Percentiles rank a stretch among this genome's conserved stretches.
phyloP scores from a whole-genome alignment of 805 yeast species.

The Ogataea ramenticola region DNA sequence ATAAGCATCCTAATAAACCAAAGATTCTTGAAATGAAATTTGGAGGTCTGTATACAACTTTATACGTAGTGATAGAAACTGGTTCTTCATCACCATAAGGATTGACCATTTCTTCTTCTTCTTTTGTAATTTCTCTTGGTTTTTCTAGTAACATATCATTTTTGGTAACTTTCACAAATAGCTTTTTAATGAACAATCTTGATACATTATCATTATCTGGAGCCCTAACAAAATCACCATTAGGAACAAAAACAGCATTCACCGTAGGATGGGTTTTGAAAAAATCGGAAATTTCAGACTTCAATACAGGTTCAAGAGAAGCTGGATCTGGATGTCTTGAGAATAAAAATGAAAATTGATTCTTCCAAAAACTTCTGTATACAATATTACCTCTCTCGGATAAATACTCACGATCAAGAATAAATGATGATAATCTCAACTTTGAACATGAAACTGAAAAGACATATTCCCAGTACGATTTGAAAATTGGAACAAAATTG shows the following conservation, averaged over 20 bases:
- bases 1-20: conserved; percentile 34
- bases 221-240: conserved; percentile 79
- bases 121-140: conserved; percentile 26
- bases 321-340: conserved; percentile 26
- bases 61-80: conserved; percentile 36
- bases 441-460: conserved; percentile 48
- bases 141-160: conserved; percentile 56
- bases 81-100: conserved; percentile 30
- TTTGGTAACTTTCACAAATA: conserved; percentile 79
- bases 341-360: conserved; percentile 30
- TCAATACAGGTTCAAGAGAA: conserved; percentile 48
- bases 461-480: conserved; percentile 50
- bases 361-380: conserved; percentile 37
- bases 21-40: conserved; percentile 54
- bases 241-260: conserved; percentile 62
- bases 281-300: conserved; percentile 33
- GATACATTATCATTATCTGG: conserved; percentile 79
- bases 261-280: conserved; percentile 35
- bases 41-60: conserved; percentile 85
- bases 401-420: conserved; percentile 53
- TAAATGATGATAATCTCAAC: conserved; percentile 75
- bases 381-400: conserved; percentile 64
- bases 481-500: neutral
- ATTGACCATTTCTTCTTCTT: conserved; percentile 24
- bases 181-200: conserved; percentile 49